Evolutionary conservation across 192 early-diverging fungal genomes (phyloP).

Genomic region (Coemansia guatemalensis): DNA sequence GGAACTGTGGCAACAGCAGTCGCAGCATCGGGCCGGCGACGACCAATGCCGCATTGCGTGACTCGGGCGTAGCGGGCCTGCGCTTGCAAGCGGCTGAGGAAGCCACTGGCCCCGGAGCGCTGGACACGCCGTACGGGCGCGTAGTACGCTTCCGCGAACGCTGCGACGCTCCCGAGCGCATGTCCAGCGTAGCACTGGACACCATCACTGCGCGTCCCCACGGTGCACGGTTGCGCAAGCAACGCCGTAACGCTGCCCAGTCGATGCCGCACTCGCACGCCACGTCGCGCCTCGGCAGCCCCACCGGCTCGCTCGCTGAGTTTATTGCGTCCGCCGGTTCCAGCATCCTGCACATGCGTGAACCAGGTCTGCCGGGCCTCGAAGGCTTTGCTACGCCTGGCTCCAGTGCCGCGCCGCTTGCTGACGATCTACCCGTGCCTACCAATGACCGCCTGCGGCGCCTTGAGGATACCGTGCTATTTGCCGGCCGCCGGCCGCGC

Average conservation of each 20-base stretch:
- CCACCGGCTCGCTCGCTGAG: constrained; percentile 34
- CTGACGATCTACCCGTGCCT: constrained; percentile 15
- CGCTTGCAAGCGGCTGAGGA: constrained; percentile 18
- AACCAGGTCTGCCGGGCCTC: constrained; percentile 21
- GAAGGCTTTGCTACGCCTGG: constrained; percentile 20
- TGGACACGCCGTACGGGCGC: background rate
- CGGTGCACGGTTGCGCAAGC: constrained; percentile 1
- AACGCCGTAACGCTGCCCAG: background rate
- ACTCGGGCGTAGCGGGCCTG: constrained; percentile 42
- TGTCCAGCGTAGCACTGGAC: constrained; percentile 33
- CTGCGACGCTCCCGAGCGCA: constrained; percentile 14
- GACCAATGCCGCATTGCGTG: constrained; percentile 9
- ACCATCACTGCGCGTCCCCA: constrained; percentile 28
- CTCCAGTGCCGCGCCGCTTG: background rate
- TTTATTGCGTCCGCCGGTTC: constrained; percentile 30
- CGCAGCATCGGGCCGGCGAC: constrained; percentile 7
- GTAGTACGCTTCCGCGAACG: constrained; percentile 13
- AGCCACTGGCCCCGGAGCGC: background rate
- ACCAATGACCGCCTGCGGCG: constrained; percentile 25
- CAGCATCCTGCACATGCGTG: constrained; percentile 9
- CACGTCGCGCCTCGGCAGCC: constrained; percentile 32
- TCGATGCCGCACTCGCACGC: constrained; percentile 41
- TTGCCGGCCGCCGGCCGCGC: constrained; percentile 9
- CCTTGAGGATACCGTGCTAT: constrained; percentile 30
- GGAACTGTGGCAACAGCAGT: constrained; percentile 5